Conservation (phyloP, 2,329 filamentous ascomycete species). For the Scedosporium apiospermum region DNA sequence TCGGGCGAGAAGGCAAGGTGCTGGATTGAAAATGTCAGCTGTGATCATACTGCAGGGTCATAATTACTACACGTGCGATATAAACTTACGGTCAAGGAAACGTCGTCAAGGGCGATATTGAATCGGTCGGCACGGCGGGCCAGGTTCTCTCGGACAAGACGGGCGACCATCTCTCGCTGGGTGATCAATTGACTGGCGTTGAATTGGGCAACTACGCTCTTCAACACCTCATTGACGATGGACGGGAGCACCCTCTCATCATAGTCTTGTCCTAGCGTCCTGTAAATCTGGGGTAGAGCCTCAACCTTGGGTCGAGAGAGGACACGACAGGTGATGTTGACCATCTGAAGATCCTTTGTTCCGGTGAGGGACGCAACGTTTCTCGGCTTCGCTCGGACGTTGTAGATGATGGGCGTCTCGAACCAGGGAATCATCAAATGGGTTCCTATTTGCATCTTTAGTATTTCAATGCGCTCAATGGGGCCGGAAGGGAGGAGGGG, state of each 20-base stretch:
- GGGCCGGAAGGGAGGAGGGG: too few relatives aligned
- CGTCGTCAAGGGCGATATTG: constrained; percentile 96
- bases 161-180: constrained; percentile 93
- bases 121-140: constrained; percentile 85
- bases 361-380: constrained; percentile 95
- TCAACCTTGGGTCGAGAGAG: constrained; percentile 82
- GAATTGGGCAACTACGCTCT: constrained; percentile 98
- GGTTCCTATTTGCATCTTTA: constrained; percentile 53
- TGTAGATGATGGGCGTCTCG: constrained; percentile 92
- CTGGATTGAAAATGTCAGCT: constrained; percentile 23
- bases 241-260: constrained; percentile 94
- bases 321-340: constrained; percentile 99
- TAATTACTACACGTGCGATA: not conserved
- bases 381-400: constrained; percentile 93
- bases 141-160: constrained; percentile 85
- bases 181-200: constrained; percentile 98
- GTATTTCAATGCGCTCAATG: not conserved
- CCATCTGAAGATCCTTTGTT: constrained; percentile 99
- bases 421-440: constrained; percentile 94
- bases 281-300: constrained; percentile 91
- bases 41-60: not conserved
- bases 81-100: constrained; percentile 75
- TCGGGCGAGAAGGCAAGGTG: constrained; percentile 66
- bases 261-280: constrained; percentile 90
- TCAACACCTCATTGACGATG: constrained; percentile 97